Base-by-base conservation (phyloP, 305 asterid genomes). In the Plantago lanceolata region DNA sequence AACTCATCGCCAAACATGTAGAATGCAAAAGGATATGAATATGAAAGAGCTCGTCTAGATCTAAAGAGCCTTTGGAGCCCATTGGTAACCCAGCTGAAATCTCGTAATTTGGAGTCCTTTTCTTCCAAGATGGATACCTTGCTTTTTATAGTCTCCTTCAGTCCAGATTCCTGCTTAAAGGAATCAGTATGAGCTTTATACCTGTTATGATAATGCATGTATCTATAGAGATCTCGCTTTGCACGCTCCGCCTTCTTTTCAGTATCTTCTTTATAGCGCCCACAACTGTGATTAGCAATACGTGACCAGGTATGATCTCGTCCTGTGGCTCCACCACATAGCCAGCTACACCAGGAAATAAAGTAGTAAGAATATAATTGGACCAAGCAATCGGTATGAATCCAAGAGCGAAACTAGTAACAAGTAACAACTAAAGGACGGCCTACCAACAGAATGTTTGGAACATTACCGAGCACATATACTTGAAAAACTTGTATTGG, bases 241-340 rank as follows among this genome's bases (percentile, higher is more conserved):
- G 91, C 95, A 61, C 81, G 84, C 73, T 79, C 89, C 37, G 94
- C 82, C 49, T 80, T 79, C 70, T 85, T 83, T 64, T 67, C 84
- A 4, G 61, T 31, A 31, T 82, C 96, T 81, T 84, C 95, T 76
- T 80, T 85, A 65, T 83, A 89, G 63, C 95, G 91, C 68, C 96
- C 96, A 71, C 96, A 89, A 54, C 94, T 89, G 75, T 89, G 96
- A 69, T 87, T 82, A 68, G 82, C 71, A 61, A 86, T 86, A 57
- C 26, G 60, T 48, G 84, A 68, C 94, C 91, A 86, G 57, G 95
- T 86, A 77, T 89, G 96, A 59, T 85, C 86, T 55, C 84, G 85
- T 59, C 96, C 95, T 21, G 96, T 86, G 64, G 89, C 89, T 66
- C 84, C 96, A 75, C 95, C 96, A 69, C 96, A 89, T 29, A 86